Evolutionary conservation across 805 yeast species (phyloP).

Genomic region (Ogataea trehalophila): DNA sequence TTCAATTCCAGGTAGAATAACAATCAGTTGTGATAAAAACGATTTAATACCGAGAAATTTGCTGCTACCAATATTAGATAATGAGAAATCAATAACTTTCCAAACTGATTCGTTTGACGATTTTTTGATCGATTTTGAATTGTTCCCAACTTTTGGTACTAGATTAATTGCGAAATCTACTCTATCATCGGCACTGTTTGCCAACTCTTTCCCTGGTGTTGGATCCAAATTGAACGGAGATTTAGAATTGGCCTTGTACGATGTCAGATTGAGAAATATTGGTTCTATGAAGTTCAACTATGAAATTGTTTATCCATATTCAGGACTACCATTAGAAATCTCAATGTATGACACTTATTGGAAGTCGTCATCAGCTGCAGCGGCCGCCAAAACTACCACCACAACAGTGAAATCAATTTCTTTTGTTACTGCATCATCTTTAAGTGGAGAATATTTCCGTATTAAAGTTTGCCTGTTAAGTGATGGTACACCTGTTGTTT

Average conservation of each 20-base stretch:
- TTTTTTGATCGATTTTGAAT: conserved; percentile 78
- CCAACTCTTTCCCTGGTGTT: conserved; percentile 30
- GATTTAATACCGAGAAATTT: conserved; percentile 88
- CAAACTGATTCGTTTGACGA: conserved; percentile 75
- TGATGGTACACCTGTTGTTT: conserved; percentile 83
- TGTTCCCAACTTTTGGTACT: conserved; percentile 93
- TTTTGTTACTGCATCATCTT: conserved; percentile 86
- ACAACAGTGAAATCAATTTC: conserved; percentile 39
- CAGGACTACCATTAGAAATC: conserved; percentile 78
- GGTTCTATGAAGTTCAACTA: conserved; percentile 76
- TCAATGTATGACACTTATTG: conserved; percentile 94
- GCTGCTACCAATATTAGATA: conserved; percentile 69
- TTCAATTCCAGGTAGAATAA: conserved; percentile 73
- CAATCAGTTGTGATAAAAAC: conserved; percentile 67
- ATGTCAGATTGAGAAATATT: conserved; percentile 70
- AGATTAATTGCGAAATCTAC: conserved; percentile 86
- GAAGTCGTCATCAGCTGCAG: conserved; percentile 71
- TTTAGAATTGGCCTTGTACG: conserved; percentile 68
- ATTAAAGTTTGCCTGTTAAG: conserved; percentile 64
- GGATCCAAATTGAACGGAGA: conserved; percentile 36
- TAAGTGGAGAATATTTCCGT: conserved; percentile 74
- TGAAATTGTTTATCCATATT: conserved; percentile 84
- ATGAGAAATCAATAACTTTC: conserved; percentile 63
- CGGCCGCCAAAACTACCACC: conserved; percentile 6
- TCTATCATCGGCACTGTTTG: conserved; percentile 57